Base-by-base conservation (phyloP, 176 grass and related monocot genomes). In the Eleusine coracana region DNA sequence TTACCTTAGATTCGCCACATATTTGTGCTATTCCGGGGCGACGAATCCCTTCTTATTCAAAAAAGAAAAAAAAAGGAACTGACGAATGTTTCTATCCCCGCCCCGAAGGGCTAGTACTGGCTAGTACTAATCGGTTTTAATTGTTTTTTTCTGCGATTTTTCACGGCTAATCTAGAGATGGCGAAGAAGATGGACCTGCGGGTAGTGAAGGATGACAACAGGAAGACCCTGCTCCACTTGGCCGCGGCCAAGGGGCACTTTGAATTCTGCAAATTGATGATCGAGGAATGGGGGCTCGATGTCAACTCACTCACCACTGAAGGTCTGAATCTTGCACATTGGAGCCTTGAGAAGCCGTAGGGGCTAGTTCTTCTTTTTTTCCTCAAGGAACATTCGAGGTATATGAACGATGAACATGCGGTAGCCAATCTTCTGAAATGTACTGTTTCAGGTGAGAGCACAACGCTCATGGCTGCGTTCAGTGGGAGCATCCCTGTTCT, bases 241-340 rank as follows among this genome's bases (percentile, higher is more conserved):
- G 86, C 89, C 14, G 81, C 85, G 10, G 14, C 5, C 23, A 74
- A 77, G 4, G 89, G 89, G 3, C 66, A 36, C 25, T 74, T 69
- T 44, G 81, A 91, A 5, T 50, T 67, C 27, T 91, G 85, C 71
- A 80, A 64, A 76, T 88, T 88, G 23, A 39, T 91, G 52, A 73
- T 91, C 21, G 85, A 91, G 75, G 85, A 84, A 27, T 70, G 46
- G 41, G 76, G 70, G 44, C 8, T 91, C 5, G 76, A 88, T 72
- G 46, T 87, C 66, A 80, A 91, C 27, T 74, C 58, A 0, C 13
- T 1, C 2, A 64, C 68, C 0, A 27, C 15, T 5, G 21, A 55
- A 68, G 78, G 83, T 86, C 3, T 11, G 7, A 51, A 51, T 51
- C 49, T 51, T 13, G 4, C 13, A 13, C 49, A 15, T 51, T 51